Evolutionary conservation across 2,329 filamentous ascomycete genomes (phyloP).

Genomic region (Botrytis aclada): DNA sequence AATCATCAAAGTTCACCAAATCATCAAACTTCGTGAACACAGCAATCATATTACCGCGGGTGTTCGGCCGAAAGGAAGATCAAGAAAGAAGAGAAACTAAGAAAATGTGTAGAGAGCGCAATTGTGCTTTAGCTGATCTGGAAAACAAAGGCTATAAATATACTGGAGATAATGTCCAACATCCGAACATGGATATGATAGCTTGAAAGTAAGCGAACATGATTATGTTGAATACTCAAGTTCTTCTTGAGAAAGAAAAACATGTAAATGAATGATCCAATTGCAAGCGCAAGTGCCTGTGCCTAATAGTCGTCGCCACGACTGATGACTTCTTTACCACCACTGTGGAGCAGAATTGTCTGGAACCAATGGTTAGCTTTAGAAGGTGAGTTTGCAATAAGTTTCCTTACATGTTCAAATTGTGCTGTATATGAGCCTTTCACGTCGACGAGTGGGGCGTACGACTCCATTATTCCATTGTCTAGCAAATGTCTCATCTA

Average conservation of each 20-base stretch:
- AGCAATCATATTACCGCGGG: background rate
- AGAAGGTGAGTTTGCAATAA: background rate
- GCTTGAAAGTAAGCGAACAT: background rate
- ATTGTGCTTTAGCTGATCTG: background rate
- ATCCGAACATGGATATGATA: background rate
- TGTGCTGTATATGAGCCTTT: constrained; percentile 62
- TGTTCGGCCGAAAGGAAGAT: background rate
- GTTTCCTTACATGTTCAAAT: constrained; percentile 52
- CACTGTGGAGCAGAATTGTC: constrained; percentile 47
- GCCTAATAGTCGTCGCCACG: constrained; percentile 51
- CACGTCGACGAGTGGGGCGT: constrained; percentile 55
- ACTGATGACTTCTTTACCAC: constrained; percentile 50
- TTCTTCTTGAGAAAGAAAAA: background rate
- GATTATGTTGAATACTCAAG: background rate
- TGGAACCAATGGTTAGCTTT: constrained; percentile 31
- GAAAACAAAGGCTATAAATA: background rate
- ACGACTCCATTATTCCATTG: constrained; percentile 55
- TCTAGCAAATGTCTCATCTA: constrained; percentile 56
- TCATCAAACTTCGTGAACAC: background rate
- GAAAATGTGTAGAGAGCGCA: background rate
- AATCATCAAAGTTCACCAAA: background rate
- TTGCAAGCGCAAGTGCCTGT: background rate
- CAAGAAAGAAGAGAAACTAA: background rate
- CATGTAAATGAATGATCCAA: background rate
- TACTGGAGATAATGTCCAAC: background rate